These are phyloP conservation scores for Komagataella kurtzmanii DNA, from an alignment of 805 yeast species.

Conservation along the genomic window DNA sequence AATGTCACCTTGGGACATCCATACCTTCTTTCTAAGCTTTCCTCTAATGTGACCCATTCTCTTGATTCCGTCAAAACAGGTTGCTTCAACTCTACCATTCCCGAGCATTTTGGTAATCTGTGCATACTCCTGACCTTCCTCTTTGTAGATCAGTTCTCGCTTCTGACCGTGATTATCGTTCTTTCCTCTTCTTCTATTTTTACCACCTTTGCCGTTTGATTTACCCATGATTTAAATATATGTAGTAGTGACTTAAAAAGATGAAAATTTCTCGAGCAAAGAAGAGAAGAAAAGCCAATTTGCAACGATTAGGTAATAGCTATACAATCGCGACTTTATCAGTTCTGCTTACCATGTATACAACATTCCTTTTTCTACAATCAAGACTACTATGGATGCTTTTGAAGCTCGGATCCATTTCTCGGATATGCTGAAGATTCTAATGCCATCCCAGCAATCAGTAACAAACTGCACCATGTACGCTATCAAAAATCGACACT, in stretches of 20 bases:
- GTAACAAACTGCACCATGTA: constrained; percentile 38
- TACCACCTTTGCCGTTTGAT: constrained; percentile 86
- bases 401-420: constrained; percentile 77
- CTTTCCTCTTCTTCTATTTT: constrained; percentile 97
- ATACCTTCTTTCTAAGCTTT: constrained; percentile 96
- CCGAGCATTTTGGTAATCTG: constrained; percentile 98
- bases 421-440: constrained; percentile 44
- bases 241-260: not conserved
- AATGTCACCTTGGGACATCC: constrained; percentile 99
- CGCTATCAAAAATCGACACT: constrained; percentile 41
- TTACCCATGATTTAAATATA: constrained; percentile 47
- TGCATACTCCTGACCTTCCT: constrained; percentile 97
- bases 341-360: not conserved
- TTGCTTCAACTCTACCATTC: constrained; percentile 91
- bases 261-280: not conserved
- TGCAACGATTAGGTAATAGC: not conserved
- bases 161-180: constrained; percentile 82
- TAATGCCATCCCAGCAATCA: constrained; percentile 51
- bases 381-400: constrained; percentile 50
- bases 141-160: constrained; percentile 85
- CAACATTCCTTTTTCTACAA: too few species aligned
- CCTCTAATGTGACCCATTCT: constrained; percentile 99
- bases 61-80: constrained; percentile 86
- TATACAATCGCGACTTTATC: not conserved
- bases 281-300: not conserved